Conservation (phyloP, 768 basidiomycete genomes). For the Tulasnella sp. region DNA sequence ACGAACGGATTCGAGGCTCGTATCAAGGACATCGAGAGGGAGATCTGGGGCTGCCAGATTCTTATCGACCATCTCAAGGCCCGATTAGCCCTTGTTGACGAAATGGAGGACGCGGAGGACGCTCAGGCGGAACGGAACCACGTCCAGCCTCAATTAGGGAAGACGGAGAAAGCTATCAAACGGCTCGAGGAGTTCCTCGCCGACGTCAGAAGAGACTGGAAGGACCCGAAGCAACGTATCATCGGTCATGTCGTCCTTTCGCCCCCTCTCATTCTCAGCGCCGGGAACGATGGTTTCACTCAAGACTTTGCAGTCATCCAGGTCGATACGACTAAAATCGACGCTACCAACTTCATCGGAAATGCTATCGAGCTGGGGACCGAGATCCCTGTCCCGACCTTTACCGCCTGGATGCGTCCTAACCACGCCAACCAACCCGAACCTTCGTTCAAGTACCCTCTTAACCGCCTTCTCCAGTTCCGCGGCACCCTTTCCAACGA, state of each 20-base stretch:
- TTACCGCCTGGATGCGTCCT: not conserved
- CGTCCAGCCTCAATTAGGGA: conserved; percentile 17
- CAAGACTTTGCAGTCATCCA: conserved; percentile 20
- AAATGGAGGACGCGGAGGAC: conserved; percentile 11
- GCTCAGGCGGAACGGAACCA: conserved; percentile 19
- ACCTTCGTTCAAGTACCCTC: conserved; percentile 24
- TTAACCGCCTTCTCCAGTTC: conserved; percentile 19
- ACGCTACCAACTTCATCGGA: conserved; percentile 18
- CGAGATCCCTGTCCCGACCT: not conserved
- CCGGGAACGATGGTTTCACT: not conserved
- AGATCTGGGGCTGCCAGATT: conserved; percentile 20
- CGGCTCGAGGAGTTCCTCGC: conserved; percentile 27
- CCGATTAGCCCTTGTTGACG: conserved; percentile 11
- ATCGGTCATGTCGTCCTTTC: conserved; percentile 31
- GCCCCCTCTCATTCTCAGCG: conserved; percentile 25
- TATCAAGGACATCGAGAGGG: conserved; percentile 23
- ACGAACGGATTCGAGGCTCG: conserved; percentile 23
- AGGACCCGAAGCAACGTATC: conserved; percentile 24
- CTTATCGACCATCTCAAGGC: conserved; percentile 18
- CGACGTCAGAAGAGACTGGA: conserved; percentile 26
- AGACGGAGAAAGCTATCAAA: conserved; percentile 20
- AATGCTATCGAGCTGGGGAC: conserved; percentile 20
- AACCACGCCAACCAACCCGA: conserved; percentile 11
- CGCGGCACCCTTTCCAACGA: conserved; percentile 20
- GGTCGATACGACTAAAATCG: conserved; percentile 20